These are phyloP conservation scores for Irpex rosettiformis DNA, from an alignment of 1,284 basidiomycete genomes.

Conservation along the genomic window DNA sequence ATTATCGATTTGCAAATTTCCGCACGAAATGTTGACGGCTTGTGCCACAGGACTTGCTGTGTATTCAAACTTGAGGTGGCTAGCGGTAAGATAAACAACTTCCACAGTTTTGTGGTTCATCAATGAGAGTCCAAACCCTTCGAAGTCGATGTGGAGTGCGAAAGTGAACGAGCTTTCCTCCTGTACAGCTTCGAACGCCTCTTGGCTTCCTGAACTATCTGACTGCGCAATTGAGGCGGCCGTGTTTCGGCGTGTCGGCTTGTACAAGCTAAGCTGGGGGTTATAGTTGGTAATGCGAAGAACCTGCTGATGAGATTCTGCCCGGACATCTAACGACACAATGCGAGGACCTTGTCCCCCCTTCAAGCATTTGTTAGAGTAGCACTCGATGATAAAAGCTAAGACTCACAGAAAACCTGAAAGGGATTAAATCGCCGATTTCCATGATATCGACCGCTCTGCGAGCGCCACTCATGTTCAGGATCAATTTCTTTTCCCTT, in stretches of 20 bases:
- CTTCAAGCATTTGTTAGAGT: constrained; percentile 28
- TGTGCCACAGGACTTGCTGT: constrained; percentile 81
- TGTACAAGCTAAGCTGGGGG: constrained; percentile 86
- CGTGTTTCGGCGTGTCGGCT: constrained; percentile 63
- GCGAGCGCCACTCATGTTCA: constrained; percentile 61
- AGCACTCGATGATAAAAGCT: constrained; percentile 10
- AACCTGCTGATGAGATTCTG: constrained; percentile 85
- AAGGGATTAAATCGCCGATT: constrained; percentile 91
- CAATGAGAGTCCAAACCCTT: constrained; percentile 91
- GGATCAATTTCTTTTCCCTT: constrained; percentile 75
- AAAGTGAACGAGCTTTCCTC: constrained; percentile 73
- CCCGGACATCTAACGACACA: constrained; percentile 91
- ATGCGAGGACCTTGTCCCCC: constrained; percentile 52
- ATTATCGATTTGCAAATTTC: constrained; percentile 94
- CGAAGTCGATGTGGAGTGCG: constrained; percentile 74
- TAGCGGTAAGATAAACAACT: constrained; percentile 85
- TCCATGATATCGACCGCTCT: constrained; percentile 91
- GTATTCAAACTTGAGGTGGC: constrained; percentile 85
- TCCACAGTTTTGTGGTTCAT: constrained; percentile 89
- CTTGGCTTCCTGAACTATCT: constrained; percentile 65
- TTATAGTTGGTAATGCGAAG: constrained; percentile 88
- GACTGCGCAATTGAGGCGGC: constrained; percentile 50
- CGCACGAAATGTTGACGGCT: constrained; percentile 80
- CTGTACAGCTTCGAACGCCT: constrained; percentile 87
- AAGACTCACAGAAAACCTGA: constrained; percentile 73